Conservation (phyloP, 352 stramenopile species). For the Phytophthora lateralis region DNA sequence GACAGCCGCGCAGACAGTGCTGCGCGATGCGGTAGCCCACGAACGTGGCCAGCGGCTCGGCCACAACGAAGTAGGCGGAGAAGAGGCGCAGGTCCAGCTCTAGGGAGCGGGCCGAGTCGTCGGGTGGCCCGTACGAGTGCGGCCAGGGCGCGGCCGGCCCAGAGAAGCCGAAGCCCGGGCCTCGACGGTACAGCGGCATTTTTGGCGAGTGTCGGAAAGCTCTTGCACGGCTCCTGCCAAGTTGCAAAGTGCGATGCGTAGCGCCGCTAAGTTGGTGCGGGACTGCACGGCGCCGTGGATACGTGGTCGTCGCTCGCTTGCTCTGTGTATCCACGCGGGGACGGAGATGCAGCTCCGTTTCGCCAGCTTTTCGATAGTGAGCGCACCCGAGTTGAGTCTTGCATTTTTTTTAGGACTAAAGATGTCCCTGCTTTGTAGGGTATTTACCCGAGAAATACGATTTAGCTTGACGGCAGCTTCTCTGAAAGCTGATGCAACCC, state of each 20-base stretch:
- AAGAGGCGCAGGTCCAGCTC: slow-evolving; percentile 76
- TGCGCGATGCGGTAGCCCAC: slow-evolving; percentile 82
- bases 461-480: slow-evolving; percentile 1
- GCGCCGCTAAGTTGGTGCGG: slow-evolving; percentile 16
- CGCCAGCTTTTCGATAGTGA: slow-evolving; percentile 24
- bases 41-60: slow-evolving; percentile 77
- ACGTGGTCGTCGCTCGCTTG: slow-evolving; percentile 18
- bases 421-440: neutral
- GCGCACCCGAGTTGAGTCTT: slow-evolving; percentile 15
- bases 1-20: slow-evolving; percentile 75
- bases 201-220: neutral
- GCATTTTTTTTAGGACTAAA: neutral
- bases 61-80: slow-evolving; percentile 78
- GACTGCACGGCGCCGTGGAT: slow-evolving; percentile 13
- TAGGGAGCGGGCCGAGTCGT: slow-evolving; percentile 42
- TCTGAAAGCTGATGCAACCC: neutral
- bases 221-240: slow-evolving; percentile 6
- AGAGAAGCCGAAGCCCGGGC: slow-evolving; percentile 51
- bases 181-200: slow-evolving; percentile 68
- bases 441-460: neutral
- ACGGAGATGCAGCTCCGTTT: slow-evolving; percentile 1
- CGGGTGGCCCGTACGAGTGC: slow-evolving; percentile 55
- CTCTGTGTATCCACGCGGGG: slow-evolving; percentile 14
- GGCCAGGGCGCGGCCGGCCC: slow-evolving; percentile 18
- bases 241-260: slow-evolving; percentile 2